Evolutionary conservation across 352 stramenopile species (phyloP).

Genomic region (Globisporangium yorkense): DNA sequence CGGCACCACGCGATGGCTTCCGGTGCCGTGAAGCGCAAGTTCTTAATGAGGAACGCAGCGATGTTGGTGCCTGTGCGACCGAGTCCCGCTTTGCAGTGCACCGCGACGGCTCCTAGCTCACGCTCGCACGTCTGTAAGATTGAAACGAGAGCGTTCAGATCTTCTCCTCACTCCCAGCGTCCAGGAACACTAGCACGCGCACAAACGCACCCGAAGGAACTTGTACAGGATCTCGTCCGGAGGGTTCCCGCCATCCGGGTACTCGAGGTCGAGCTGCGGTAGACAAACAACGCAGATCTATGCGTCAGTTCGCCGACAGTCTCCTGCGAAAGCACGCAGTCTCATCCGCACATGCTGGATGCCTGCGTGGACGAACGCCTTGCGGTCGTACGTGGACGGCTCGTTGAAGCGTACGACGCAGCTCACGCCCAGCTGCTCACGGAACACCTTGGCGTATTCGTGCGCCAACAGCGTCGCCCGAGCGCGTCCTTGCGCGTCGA

Average conservation of each 20-base stretch:
- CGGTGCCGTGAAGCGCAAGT: conserved; percentile 88
- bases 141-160: background rate
- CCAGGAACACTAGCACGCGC: background rate
- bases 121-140: conserved; percentile 36
- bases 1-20: conserved; percentile 95
- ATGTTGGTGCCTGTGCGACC: conserved; percentile 95
- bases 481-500: conserved; percentile 40
- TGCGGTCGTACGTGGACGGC: conserved; percentile 89
- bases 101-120: conserved; percentile 82
- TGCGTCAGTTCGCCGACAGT: background rate
- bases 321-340: background rate
- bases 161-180: too few species aligned
- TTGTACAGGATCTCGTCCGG: conserved; percentile 72
- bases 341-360: conserved; percentile 70
- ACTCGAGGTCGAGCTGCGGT: conserved; percentile 87
- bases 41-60: conserved; percentile 95
- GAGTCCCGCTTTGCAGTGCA: conserved; percentile 98
- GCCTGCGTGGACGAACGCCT: conserved; percentile 81
- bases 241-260: conserved; percentile 92
- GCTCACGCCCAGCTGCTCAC: conserved; percentile 23
- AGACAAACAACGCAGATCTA: background rate
- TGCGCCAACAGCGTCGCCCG: conserved; percentile 9
- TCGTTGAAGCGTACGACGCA: conserved; percentile 95
- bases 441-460: conserved; percentile 76
- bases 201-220: conserved; percentile 70